Base-by-base conservation (phyloP, 1,284 basidiomycete species). In the Marasmius sp. region DNA sequence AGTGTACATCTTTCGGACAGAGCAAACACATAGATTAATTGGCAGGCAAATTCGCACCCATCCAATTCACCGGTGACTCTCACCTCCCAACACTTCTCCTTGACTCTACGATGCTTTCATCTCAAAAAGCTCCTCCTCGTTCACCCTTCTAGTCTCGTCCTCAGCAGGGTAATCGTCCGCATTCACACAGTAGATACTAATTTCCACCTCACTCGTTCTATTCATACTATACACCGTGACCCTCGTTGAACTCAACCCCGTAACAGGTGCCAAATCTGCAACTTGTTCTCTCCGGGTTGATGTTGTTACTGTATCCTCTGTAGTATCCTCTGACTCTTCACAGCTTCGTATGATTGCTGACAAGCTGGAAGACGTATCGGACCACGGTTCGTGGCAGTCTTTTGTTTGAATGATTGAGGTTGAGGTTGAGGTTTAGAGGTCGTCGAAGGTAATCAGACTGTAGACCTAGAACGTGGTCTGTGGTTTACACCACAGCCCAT, bases 201-300 rank as follows among this genome's bases (percentile, higher is more conserved):
- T 77, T 56, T 73, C 76, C 1, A 71, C 73, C 33, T 71, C 71
- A 49, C 71, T 65, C 43, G 39, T 57, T 27, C 41, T 58, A 22
- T 8, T 36, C 16, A 6, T 22, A 6, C 5, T 71, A 48, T 70
- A 9, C 22, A n/a, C n/a, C n/a, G n/a, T n/a, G n/a, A 37, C 45
- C 41, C 58, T n/a, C 56, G 12, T 34, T 22, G 39, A 33, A n/a
- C 38, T 49, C 20, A 11, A 20, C 33, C 38, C 48, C 67, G 68
- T 45, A 61, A 60, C 65, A 52, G 70, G 68, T 57, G 70, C 73
- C 59, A 78, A 77, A 59, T 74, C 70, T 8, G 79, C 78, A 0
- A 82, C 80, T 53, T 81, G 77, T 65, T 85, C 27, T 27, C 81
- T 72, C 84, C 85, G 86, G 6, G 78, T 80, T 41, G 80, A 78